These are phyloP conservation scores for Cymbopogon flexuosus DNA, from an alignment of 202 grass and related monocot species.

Conservation along the genomic window DNA sequence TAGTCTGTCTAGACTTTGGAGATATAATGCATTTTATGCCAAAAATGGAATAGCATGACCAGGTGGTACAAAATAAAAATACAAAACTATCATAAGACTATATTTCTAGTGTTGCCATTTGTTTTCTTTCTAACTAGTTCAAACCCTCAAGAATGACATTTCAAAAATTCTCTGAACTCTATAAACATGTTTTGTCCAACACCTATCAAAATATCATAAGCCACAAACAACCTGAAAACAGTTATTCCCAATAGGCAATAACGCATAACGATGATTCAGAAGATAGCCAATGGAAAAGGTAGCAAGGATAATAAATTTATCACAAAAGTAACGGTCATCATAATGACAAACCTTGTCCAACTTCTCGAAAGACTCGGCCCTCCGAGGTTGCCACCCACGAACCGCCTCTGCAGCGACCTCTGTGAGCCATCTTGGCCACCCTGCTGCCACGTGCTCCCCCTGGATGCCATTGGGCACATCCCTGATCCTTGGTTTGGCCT, in stretches of 20 bases:
- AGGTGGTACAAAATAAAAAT: not conserved
- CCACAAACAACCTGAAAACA: constrained; percentile 4
- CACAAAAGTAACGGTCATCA: not conserved
- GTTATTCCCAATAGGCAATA: not conserved
- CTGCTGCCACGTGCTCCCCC: constrained; percentile 55
- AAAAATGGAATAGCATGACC: not conserved
- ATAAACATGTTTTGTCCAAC: constrained; percentile 9
- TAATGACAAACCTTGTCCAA: constrained; percentile 65
- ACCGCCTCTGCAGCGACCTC: constrained; percentile 82
- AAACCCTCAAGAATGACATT: not conserved
- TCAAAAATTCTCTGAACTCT: not conserved
- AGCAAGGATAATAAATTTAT: constrained; percentile 5
- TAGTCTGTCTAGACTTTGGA: not conserved
- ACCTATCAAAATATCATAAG: constrained; percentile 9
- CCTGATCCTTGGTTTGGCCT: constrained; percentile 41
- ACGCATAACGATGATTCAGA: constrained; percentile 1
- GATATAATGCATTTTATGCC: not conserved
- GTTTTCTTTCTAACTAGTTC: not conserved
- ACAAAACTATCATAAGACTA: not conserved
- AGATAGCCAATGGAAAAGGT: constrained; percentile 7
- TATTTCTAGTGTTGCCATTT: not conserved
- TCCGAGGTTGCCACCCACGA: constrained; percentile 80
- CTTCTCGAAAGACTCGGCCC: constrained; percentile 84
- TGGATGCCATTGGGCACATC: constrained; percentile 60
- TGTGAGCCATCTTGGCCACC: constrained; percentile 84